These are phyloP conservation scores for Rhizopogon vulgaris DNA, from an alignment of 768 basidiomycete genomes.

Conservation along the genomic window DNA sequence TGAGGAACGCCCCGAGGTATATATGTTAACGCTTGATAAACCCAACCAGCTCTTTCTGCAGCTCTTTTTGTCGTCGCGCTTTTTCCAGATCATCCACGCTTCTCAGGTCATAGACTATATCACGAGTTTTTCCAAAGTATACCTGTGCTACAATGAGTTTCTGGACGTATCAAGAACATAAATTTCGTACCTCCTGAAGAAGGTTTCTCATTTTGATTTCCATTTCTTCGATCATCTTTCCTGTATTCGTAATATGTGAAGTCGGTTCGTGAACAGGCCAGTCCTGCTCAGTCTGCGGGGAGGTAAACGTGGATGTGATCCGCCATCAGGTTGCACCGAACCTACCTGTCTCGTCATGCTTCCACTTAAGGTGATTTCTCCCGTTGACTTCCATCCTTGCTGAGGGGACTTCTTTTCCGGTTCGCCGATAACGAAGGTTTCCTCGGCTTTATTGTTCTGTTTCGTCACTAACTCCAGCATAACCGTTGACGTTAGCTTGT, in stretches of 20 bases:
- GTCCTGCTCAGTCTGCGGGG: conserved; percentile 74
- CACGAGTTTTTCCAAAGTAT: conserved; percentile 95
- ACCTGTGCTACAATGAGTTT: conserved; percentile 43
- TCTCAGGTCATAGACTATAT: conserved; percentile 89
- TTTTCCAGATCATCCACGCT: conserved; percentile 83
- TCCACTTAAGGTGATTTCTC: conserved; percentile 82
- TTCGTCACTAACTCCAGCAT: conserved; percentile 86
- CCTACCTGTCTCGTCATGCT: conserved; percentile 96
- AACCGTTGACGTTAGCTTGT: conserved; percentile 95
- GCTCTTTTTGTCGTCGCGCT: conserved; percentile 70
- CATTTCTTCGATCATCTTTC: conserved; percentile 96
- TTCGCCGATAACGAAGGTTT: conserved; percentile 13
- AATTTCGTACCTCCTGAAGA: conserved; percentile 65
- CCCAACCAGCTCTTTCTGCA: conserved; percentile 88
- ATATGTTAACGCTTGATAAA: conserved; percentile 62
- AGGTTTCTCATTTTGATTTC: conserved; percentile 98
- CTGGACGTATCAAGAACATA: conserved; percentile 1
- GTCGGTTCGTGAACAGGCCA: conserved; percentile 72
- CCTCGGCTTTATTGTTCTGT: conserved; percentile 26
- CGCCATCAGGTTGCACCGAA: conserved; percentile 10
- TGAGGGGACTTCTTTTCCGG: conserved; percentile 32
- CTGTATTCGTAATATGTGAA: conserved; percentile 91
- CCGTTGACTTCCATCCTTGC: conserved; percentile 54
- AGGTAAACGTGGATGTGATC: conserved; percentile 6
- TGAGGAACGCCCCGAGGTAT: conserved; percentile 12